A percentile compares a stretch with the other conserved stretches of the same genome.
phyloP scores from a whole-genome alignment of 495 filamentous ascomycete genomes.

The Aspergillus saccharolyticus region DNA sequence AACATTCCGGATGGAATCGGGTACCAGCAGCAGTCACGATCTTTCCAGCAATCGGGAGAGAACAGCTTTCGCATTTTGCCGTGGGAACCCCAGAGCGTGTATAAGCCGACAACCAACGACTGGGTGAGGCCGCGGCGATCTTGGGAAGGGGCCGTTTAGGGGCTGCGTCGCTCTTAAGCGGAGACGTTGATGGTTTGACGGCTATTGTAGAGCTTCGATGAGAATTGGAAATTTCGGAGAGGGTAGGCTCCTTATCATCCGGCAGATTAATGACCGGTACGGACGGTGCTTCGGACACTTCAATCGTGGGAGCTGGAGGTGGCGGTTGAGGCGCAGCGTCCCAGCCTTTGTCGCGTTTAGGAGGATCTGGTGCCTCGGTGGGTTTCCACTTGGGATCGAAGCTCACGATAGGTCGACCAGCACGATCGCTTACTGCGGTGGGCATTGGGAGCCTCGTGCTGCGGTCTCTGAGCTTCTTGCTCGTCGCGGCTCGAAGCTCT shows the following conservation, averaged over 20 bases:
- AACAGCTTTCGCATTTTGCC: slow-evolving; percentile 79
- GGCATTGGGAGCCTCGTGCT: slow-evolving; percentile 81
- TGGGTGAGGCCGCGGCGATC: slow-evolving; percentile 24
- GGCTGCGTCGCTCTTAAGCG: slow-evolving; percentile 13
- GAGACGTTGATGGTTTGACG: slow-evolving; percentile 23
- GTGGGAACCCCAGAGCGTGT: slow-evolving; percentile 57
- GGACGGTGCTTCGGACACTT: slow-evolving; percentile 48
- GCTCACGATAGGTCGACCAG: slow-evolving; percentile 87
- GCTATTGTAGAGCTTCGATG: slow-evolving; percentile 9
- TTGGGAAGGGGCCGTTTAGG: slow-evolving; percentile 20
- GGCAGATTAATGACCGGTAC: slow-evolving; percentile 62
- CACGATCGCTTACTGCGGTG: slow-evolving; percentile 76
- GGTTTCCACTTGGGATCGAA: slow-evolving; percentile 80
- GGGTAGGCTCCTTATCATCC: slow-evolving; percentile 40
- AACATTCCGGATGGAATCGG: slow-evolving; percentile 94
- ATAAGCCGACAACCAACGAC: slow-evolving; percentile 37
- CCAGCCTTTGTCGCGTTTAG: slow-evolving; percentile 11
- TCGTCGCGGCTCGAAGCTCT: slow-evolving; percentile 86
- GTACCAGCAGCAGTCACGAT: slow-evolving; percentile 74
- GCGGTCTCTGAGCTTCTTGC: slow-evolving; percentile 76
- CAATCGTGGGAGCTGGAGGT: slow-evolving; percentile 47
- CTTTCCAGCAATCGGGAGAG: slow-evolving; percentile 77
- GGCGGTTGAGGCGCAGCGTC: slow-evolving; percentile 26
- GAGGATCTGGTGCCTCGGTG: slow-evolving; percentile 25
- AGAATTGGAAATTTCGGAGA: slow-evolving; percentile 30